These are phyloP conservation scores for Alternaria metachromatica DNA, from an alignment of 2,329 filamentous ascomycete genomes.

Conservation along the genomic window DNA sequence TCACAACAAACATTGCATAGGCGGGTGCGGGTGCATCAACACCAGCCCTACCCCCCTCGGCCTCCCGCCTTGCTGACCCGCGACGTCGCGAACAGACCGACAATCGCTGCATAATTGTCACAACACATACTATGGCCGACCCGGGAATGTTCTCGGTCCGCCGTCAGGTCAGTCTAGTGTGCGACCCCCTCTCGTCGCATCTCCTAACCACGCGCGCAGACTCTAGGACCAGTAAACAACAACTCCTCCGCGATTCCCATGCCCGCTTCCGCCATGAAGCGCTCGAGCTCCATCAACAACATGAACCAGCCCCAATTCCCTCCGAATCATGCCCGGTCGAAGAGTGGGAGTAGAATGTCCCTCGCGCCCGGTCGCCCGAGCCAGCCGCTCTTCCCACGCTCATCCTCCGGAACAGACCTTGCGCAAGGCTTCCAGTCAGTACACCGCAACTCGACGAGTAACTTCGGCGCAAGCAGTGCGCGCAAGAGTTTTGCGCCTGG, in stretches of 20 bases:
- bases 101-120: conserved; percentile 8
- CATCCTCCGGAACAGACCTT: conserved; percentile 81
- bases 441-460: conserved; percentile 81
- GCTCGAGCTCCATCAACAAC: conserved; percentile 78
- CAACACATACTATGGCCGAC: conserved; percentile 41
- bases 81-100: conserved; percentile 1
- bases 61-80: neutral
- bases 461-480: conserved; percentile 63
- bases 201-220: conserved; percentile 60
- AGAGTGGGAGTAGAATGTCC: conserved; percentile 83
- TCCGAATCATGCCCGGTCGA: conserved; percentile 74
- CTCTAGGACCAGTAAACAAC: conserved; percentile 82
- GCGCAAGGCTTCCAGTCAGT: conserved; percentile 84
- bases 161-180: conserved; percentile 72
- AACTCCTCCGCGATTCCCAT: conserved; percentile 82
- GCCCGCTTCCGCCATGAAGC: conserved; percentile 92
- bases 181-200: conserved; percentile 20
- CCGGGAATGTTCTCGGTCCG: conserved; percentile 86
- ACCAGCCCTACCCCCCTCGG: conserved; percentile 18
- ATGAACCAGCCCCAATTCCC: conserved; percentile 62
- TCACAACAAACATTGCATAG: conserved; percentile 40
- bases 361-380: conserved; percentile 80
- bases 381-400: conserved; percentile 85
- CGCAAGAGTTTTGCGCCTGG: conserved; percentile 75
- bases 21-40: conserved; percentile 22